Evolutionary conservation across 495 filamentous ascomycete genomes (phyloP).

Genomic region (Neurospora terricola): DNA sequence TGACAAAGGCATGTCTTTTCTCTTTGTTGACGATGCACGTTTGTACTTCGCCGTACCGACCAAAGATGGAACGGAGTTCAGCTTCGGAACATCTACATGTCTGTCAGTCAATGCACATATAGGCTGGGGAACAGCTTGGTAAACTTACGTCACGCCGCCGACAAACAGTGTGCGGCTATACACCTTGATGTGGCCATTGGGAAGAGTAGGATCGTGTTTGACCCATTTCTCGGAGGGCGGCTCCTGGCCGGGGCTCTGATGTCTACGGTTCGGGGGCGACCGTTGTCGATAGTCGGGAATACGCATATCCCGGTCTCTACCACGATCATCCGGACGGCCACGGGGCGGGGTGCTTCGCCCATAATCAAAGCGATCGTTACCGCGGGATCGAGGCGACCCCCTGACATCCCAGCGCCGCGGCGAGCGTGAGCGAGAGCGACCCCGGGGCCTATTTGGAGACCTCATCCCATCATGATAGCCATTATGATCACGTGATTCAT

Average conservation of each 20-base stretch:
- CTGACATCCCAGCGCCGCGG: slow-evolving; percentile 56
- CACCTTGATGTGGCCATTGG: slow-evolving; percentile 74
- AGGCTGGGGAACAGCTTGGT: slow-evolving; percentile 7
- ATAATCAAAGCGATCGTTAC: slow-evolving; percentile 29
- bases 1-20: slow-evolving; percentile 96
- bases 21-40: slow-evolving; percentile 97
- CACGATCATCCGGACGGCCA: slow-evolving; percentile 49
- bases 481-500: slow-evolving; percentile 54
- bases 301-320: slow-evolving; percentile 44
- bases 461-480: slow-evolving; percentile 41
- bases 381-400: slow-evolving; percentile 32
- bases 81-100: slow-evolving; percentile 57
- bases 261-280: slow-evolving; percentile 57
- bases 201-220: slow-evolving; percentile 66
- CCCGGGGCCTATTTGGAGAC: slow-evolving; percentile 51
- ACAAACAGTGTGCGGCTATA: slow-evolving; percentile 93
- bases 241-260: slow-evolving; percentile 42
- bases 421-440: slow-evolving; percentile 64
- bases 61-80: slow-evolving; percentile 69
- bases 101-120: slow-evolving; percentile 7
- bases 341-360: slow-evolving; percentile 29
- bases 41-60: slow-evolving; percentile 75
- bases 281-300: slow-evolving; percentile 73
- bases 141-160: slow-evolving; percentile 81
- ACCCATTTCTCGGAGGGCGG: slow-evolving; percentile 55